These are phyloP conservation scores for Cyphellophora attinorum DNA, from an alignment of 2,329 filamentous ascomycete species.

Conservation along the genomic window DNA sequence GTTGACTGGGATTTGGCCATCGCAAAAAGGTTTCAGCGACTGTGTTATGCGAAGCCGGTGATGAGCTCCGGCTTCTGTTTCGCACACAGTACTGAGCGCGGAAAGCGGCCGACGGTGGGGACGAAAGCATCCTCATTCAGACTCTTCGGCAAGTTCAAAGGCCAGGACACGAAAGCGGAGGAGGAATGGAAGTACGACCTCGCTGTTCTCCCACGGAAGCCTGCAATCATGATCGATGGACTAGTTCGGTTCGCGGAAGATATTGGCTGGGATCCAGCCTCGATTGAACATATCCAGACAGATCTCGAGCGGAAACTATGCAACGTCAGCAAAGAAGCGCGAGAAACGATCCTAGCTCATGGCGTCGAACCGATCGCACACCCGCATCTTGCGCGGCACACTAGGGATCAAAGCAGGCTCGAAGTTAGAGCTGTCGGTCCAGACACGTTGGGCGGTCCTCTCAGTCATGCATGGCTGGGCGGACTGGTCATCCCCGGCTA, in stretches of 20 bases:
- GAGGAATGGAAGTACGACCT: constrained; percentile 7
- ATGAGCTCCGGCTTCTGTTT: too few relatives aligned
- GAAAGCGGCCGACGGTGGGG: background rate
- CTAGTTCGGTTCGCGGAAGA: constrained; percentile 19
- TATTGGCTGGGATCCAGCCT: constrained; percentile 18
- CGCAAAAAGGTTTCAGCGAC: constrained; percentile 41
- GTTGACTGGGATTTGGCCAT: constrained; percentile 48
- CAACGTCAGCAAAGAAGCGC: constrained; percentile 7
- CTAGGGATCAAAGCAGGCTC: constrained; percentile 5
- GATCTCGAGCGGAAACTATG: constrained; percentile 15
- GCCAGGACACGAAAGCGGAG: constrained; percentile 1
- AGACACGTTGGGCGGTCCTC: constrained; percentile 39
- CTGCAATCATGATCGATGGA: constrained; percentile 18
- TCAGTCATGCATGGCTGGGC: constrained; percentile 46
- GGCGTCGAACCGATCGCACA: constrained; percentile 2
- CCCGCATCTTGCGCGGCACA: background rate
- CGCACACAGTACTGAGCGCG: background rate
- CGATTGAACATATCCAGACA: constrained; percentile 13
- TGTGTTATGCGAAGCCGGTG: constrained; percentile 12
- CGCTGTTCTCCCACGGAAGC: constrained; percentile 12
- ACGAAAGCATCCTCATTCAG: background rate
- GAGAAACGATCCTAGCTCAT: constrained; percentile 11
- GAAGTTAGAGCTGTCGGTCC: constrained; percentile 11
- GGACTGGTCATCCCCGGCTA: constrained; percentile 47
- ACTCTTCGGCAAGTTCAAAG: constrained; percentile 8